phyloP scores from a whole-genome alignment of 192 early-diverging fungal genomes.

The Phycomyces nitens region DNA sequence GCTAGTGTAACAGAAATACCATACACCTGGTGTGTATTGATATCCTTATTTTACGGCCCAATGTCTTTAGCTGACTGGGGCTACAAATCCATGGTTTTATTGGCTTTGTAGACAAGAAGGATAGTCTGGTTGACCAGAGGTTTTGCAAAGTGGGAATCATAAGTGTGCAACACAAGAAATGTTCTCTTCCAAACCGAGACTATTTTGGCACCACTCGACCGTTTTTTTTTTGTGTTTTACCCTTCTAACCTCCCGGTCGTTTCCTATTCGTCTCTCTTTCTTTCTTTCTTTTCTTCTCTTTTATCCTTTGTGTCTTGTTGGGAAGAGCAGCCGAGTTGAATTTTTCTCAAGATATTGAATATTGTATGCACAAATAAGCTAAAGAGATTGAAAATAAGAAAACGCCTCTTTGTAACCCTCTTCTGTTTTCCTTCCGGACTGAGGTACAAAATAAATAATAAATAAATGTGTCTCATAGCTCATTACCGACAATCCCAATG shows the following conservation, averaged over 20 bases:
- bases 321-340: no score
- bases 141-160: not conserved
- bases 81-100: no score
- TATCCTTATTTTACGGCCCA: no score
- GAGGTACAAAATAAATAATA: not conserved
- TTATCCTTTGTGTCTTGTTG: slow-evolving; percentile 1
- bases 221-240: slow-evolving; percentile 2
- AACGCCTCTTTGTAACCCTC: not conserved
- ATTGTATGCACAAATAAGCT: not conserved
- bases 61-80: no score
- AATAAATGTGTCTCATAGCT: no score
- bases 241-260: slow-evolving; percentile 5
- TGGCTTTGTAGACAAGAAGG: no score
- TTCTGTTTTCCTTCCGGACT: not conserved
- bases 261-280: not conserved
- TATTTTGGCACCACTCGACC: slow-evolving; percentile 1
- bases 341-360: not conserved
- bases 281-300: slow-evolving; percentile 1
- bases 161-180: not conserved
- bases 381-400: slow-evolving; percentile 2
- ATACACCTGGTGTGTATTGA: no score
- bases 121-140: not conserved
- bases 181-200: not conserved
- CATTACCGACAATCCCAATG: no score
- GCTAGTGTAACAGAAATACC: no score